Evolutionary conservation across 2,329 filamentous ascomycete genomes (phyloP).

Genomic region (Diplodia scrobiculata): DNA sequence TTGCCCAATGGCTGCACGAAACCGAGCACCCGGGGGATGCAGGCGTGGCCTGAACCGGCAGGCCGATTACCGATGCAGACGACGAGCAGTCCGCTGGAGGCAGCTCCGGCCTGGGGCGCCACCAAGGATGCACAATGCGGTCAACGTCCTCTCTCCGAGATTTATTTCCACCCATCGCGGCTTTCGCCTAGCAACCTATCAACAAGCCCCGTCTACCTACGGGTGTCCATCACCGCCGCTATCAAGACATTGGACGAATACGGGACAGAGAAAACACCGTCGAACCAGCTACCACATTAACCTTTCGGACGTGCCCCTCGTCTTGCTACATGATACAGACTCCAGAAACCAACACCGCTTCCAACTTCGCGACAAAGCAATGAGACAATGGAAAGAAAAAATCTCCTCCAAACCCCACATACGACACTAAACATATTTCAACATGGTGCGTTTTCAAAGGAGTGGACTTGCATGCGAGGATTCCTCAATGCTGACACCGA

Average conservation of each 20-base stretch:
- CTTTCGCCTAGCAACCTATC: background rate
- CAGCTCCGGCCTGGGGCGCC: background rate
- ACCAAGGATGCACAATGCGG: background rate
- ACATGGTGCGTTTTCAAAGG: conserved; percentile 1
- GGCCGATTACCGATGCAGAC: background rate
- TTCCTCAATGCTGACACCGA: conserved; percentile 23
- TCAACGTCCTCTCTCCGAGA: background rate
- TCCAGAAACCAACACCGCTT: background rate
- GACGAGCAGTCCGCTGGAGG: background rate
- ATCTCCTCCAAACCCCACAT: background rate
- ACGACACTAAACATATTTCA: conserved; percentile 2
- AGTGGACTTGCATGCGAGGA: background rate
- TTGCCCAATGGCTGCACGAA: background rate
- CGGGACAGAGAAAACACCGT: background rate
- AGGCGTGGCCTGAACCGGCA: background rate
- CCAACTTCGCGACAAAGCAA: background rate
- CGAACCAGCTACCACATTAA: background rate
- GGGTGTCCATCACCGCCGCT: background rate
- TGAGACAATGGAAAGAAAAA: background rate
- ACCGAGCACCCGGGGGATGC: background rate
- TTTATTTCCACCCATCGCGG: background rate
- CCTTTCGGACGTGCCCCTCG: conserved; percentile 1
- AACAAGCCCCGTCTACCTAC: background rate
- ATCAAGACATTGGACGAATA: conserved; percentile 1
- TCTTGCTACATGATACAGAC: background rate